phyloP scores from a whole-genome alignment of 2,329 filamentous ascomycete genomes.

The Pyrenophora tritici-repentis region DNA sequence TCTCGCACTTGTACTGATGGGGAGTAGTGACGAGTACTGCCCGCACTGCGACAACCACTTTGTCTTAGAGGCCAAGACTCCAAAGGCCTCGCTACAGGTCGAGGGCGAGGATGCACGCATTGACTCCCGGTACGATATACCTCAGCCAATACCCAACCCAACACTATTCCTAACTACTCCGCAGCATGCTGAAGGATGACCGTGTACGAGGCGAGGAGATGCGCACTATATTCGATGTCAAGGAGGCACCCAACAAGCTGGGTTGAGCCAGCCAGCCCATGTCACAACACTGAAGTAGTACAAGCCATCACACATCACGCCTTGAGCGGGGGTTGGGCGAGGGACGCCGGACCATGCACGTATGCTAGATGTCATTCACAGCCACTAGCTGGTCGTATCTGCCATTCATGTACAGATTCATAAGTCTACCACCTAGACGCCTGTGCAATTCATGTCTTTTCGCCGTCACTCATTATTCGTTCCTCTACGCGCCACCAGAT shows the following conservation, averaged over 20 bases:
- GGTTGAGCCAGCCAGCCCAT: constrained; percentile 56
- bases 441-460: constrained; percentile 37
- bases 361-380: constrained; percentile 36
- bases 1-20: constrained; percentile 8
- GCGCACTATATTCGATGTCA: constrained; percentile 75
- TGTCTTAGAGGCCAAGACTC: constrained; percentile 84
- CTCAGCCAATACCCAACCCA: no score
- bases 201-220: constrained; percentile 65
- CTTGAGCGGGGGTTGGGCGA: constrained; percentile 13
- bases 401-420: constrained; percentile 34
- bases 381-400: constrained; percentile 33
- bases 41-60: constrained; percentile 99
- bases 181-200: constrained; percentile 88
- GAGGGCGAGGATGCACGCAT: constrained; percentile 89
- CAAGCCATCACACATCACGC: constrained; percentile 12
- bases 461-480: constrained; percentile 28
- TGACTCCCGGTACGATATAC: constrained; percentile 65
- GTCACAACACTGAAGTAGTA: neutral
- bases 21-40: constrained; percentile 86
- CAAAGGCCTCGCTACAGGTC: constrained; percentile 80
- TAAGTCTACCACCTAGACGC: constrained; percentile 37
- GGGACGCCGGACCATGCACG: neutral
- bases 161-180: constrained; percentile 4
- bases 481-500: constrained; percentile 19
- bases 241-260: constrained; percentile 73